Evolutionary conservation across 192 early-diverging fungal species (phyloP), one percentile per base, ranked within the genome.

Genomic region (Allomyces macrogynus): DNA sequence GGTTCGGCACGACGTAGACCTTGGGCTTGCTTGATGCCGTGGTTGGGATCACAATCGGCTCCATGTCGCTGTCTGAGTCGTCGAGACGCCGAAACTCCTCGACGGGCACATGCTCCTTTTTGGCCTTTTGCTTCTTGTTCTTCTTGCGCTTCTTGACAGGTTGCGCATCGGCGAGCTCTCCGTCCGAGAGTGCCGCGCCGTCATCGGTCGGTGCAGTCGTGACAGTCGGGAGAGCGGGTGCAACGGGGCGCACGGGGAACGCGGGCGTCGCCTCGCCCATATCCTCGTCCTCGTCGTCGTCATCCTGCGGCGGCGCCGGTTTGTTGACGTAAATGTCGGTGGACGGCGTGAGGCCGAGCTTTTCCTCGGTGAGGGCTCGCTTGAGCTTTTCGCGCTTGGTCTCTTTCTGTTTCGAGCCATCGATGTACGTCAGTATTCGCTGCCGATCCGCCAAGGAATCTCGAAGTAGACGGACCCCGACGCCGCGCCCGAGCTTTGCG

Each of bases 1-100:
- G 82, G 66, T 87, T 70, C 9, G 97, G 85, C 23, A 77, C 74
- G 12, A 95, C 86, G 73, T 80, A 85, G 69, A 86, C 49, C 20
- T 57, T 57, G 12, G 12, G 49, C 49, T 57, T 57, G 16, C 3
- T 57, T 16, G 49, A 57, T n/a, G 16, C 49, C 12, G 16, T n/a
- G 12, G 12, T n/a, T 3, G 49, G 16, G 3, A 57, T 14, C 16
- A 57, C 16, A 57, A 57, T 57, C 49, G 49, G 49, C 49, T 57
- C 49, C 12, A 57, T 57, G 49, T 57, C 49, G 49, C 16, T 20
- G 20, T 57, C 49, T 16, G 49, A 57, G 49, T 57, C 49, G 16
- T 57, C 49, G 49, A 57, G 12, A n/a, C 49, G 49, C 49, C 12
- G 16, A 5, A 40, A 40, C 8, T 40, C 32, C 32, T 40, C 32